phyloP scores from a whole-genome alignment of 2,329 filamentous ascomycete species.

The Exophiala spinifera region DNA sequence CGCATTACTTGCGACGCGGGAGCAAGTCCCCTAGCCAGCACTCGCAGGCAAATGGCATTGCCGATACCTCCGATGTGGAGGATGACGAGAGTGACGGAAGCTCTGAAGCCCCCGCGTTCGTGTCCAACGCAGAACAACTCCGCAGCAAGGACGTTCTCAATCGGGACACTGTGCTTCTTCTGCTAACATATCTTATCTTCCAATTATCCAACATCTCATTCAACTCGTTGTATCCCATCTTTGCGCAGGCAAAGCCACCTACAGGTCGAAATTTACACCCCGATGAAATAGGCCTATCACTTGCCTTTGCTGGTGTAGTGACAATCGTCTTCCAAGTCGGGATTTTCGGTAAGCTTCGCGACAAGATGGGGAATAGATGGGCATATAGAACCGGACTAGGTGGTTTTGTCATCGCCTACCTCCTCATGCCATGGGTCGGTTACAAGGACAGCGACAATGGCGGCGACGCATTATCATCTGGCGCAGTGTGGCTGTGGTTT shows the following conservation, averaged over 20 bases:
- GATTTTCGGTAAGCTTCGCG: slow-evolving; percentile 74
- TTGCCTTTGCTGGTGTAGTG: slow-evolving; percentile 77
- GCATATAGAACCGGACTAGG: slow-evolving; percentile 77
- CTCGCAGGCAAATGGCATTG: slow-evolving; percentile 5
- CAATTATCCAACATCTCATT: slow-evolving; percentile 92
- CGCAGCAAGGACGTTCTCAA: slow-evolving; percentile 65
- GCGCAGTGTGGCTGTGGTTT: slow-evolving; percentile 69
- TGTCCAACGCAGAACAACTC: slow-evolving; percentile 46
- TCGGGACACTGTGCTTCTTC: slow-evolving; percentile 74
- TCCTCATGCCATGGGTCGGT: slow-evolving; percentile 85
- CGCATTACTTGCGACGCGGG: slow-evolving; percentile 54
- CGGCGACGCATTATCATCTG: slow-evolving; percentile 48
- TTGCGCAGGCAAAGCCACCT: slow-evolving; percentile 71
- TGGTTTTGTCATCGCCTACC: slow-evolving; percentile 76
- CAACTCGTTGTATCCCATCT: slow-evolving; percentile 93
- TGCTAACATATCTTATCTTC: slow-evolving; percentile 86
- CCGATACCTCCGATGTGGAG: slow-evolving; percentile 18
- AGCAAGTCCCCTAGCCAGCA: slow-evolving; percentile 10
- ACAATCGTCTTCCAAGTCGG: slow-evolving; percentile 90
- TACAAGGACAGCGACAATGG: slow-evolving; percentile 63
- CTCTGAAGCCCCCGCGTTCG: slow-evolving; percentile 38
- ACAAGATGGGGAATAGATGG: slow-evolving; percentile 76
- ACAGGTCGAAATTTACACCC: slow-evolving; percentile 74
- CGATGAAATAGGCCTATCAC: slow-evolving; percentile 75
- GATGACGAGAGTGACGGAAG: slow-evolving; percentile 37